Percentiles rank a stretch among this genome's conserved stretches.
These are phyloP conservation scores for Cladophialophora carrionii DNA, from an alignment of 2,329 filamentous ascomycete species.

Conservation along the genomic window DNA sequence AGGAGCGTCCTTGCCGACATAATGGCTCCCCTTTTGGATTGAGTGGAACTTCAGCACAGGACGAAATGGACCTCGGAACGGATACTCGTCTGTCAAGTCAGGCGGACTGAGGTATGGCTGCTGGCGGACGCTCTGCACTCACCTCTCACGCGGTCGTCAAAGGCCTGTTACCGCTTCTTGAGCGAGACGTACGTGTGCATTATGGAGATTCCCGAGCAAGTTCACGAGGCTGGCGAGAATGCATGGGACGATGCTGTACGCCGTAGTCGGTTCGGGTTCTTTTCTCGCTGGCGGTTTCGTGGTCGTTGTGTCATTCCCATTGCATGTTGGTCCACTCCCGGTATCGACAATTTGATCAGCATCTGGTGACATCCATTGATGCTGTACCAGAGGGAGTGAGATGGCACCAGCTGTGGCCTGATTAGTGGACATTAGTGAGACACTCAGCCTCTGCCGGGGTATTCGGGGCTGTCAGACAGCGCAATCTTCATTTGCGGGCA, in stretches of 20 bases:
- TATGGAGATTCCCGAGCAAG: background rate
- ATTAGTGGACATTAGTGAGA: constrained; percentile 12
- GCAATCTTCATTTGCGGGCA: background rate
- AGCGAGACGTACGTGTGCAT: background rate
- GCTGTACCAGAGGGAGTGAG: background rate
- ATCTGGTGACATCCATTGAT: background rate
- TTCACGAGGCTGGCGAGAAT: background rate
- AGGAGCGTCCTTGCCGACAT: background rate
- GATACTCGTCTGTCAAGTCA: background rate
- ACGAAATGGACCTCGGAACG: background rate
- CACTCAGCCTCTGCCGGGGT: background rate
- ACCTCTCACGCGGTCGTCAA: background rate
- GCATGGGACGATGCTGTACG: background rate
- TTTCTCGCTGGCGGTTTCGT: background rate
- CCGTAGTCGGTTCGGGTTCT: background rate
- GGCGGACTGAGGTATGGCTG: background rate
- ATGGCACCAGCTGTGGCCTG: background rate
- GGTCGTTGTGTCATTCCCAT: background rate
- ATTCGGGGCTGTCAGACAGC: background rate
- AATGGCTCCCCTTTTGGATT: background rate
- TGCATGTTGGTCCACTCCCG: background rate
- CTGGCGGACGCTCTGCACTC: background rate
- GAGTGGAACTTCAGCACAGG: background rate
- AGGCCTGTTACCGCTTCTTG: background rate
- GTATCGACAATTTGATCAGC: background rate